Evolutionary conservation across 225 moss, liverwort and hornwort species (phyloP), one percentile per base, ranked within the genome.

Genomic region (Rhytidiadelphus loreus): DNA sequence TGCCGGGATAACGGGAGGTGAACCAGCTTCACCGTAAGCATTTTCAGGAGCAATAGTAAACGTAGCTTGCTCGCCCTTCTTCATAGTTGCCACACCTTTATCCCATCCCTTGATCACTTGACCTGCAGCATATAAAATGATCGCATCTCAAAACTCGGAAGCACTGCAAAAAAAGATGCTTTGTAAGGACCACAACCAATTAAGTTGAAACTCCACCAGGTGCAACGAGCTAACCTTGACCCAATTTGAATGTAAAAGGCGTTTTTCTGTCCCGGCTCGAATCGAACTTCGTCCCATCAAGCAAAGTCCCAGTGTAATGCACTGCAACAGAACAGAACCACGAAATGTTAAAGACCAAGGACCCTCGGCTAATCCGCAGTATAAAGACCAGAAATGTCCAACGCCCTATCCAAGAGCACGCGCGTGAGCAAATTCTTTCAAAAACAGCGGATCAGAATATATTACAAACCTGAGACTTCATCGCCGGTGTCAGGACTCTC

Each of bases 21-120:
- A 88, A 43, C 99, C 99, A 69, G 91, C 32, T 87, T 96, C 99
- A 15, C 99, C 99, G 37, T 99, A 99, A 0, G 99, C 99, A 74
- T 93, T 90, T 83, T 97, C 97, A 41, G 99, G 96, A 41, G 97
- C 94, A 44, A 99, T 99, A 20, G 96, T 99, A 29, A 99, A 99
- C 12, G 95, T 95, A 2, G 99, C 93, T 61, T 92, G 89, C 92
- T 99, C 99, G 29, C 97, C 97, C 88, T 96, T 97, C 89, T 96
- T 97, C 99, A 99, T 99, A 28, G 99, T 96, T 25, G 95, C 97
- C 39, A 99, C 95, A 69, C 99, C 99, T 89, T 95, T 95, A 88
- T 99, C 99, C 99, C 99, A 99, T 93, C 99, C 99, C 88, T 96
- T 96, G 77, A 99, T 99, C 35, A 99, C 99, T 85, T 95, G 87